Evolutionary conservation across 768 basidiomycete species (phyloP).

Genomic region (Leccinum imitatum): DNA sequence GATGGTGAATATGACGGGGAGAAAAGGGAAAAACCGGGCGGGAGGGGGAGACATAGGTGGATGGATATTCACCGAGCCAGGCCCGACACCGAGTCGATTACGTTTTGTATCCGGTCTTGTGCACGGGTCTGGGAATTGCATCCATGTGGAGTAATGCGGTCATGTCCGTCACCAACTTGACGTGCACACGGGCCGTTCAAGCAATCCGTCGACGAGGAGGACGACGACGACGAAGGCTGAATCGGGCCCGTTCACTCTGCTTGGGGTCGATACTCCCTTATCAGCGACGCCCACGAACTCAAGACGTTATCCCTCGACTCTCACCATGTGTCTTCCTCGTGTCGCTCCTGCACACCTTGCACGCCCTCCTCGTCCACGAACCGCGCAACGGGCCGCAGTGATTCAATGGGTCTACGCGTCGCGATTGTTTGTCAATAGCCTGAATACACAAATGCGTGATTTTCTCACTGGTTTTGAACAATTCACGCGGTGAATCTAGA

Average conservation of each 20-base stretch:
- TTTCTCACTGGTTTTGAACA: conserved; percentile 56
- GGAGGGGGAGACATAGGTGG: conserved; percentile 22
- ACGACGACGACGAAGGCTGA: not conserved
- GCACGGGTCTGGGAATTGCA: conserved; percentile 10
- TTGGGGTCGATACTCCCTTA: conserved; percentile 24
- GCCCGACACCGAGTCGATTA: conserved; percentile 39
- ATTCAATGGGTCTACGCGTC: conserved; percentile 56
- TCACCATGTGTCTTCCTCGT: conserved; percentile 47
- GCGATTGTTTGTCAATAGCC: not conserved
- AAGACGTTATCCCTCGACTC: conserved; percentile 29
- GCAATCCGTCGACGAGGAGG: not conserved
- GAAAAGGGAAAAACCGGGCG: conserved; percentile 19
- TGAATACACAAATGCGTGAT: not conserved
- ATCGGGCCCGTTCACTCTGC: conserved; percentile 11
- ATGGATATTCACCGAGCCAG: conserved; percentile 40
- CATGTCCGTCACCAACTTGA: conserved; percentile 5
- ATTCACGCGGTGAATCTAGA: conserved; percentile 47
- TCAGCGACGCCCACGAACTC: conserved; percentile 4
- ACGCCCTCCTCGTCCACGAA: conserved; percentile 66
- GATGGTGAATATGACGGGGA: conserved; percentile 16
- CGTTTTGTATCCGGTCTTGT: conserved; percentile 23
- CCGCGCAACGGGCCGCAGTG: conserved; percentile 55
- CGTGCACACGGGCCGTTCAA: not conserved
- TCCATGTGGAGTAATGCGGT: conserved; percentile 4
- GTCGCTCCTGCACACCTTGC: conserved; percentile 36